These are phyloP conservation scores for Silene vulgaris DNA, from an alignment of 179 eudicot species.

Conservation along the genomic window DNA sequence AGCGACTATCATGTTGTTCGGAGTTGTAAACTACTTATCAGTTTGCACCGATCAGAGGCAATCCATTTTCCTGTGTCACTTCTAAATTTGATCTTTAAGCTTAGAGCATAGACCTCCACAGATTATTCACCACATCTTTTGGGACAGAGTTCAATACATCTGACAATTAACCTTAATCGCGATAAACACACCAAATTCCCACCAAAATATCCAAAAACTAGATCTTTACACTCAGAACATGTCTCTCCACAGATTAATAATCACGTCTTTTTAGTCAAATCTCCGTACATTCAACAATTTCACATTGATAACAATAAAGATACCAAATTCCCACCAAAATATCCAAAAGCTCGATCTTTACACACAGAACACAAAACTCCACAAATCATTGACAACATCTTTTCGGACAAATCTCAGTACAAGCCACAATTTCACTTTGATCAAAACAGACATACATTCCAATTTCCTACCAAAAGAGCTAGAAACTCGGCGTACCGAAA, in stretches of 20 bases:
- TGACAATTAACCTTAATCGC: neutral
- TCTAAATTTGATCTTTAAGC: neutral
- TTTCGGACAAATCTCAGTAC: neutral
- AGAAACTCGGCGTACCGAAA: neutral
- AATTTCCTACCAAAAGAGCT: constrained; percentile 3
- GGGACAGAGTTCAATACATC: neutral
- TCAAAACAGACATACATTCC: neutral
- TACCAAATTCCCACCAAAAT: constrained; percentile 6
- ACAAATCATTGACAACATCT: neutral
- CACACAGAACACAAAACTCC: neutral
- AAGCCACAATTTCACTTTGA: neutral
- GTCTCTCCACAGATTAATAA: neutral
- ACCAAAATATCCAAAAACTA: neutral
- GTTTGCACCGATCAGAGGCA: too few species aligned
- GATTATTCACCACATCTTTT: too few species aligned
- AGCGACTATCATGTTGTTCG: neutral
- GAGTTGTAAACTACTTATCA: too few species aligned
- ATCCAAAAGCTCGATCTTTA: neutral
- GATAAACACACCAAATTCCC: neutral
- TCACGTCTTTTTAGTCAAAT: neutral
- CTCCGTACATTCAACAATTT: constrained; percentile 4
- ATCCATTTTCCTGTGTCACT: neutral
- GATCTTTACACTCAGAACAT: neutral
- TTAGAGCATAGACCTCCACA: neutral
- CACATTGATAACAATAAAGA: neutral